Percentiles rank a stretch among this genome's conserved stretches.
Conservation (phyloP, 2,329 filamentous ascomycete genomes). For the Exophiala xenobiotica region DNA sequence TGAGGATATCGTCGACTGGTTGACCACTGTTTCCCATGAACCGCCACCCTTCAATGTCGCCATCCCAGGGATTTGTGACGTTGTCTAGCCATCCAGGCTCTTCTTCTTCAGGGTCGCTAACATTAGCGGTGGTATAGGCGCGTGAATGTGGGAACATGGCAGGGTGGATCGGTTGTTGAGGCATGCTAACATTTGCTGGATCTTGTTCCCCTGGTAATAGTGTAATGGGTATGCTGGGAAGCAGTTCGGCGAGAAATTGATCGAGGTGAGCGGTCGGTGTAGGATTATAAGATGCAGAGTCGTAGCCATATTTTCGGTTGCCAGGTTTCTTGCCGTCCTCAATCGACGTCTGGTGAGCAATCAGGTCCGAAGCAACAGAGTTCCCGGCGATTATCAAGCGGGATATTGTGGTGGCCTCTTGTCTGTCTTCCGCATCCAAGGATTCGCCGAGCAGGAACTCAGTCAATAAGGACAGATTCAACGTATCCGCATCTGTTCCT, state of each 20-base stretch:
- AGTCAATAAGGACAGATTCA: conserved; percentile 73
- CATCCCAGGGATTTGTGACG: conserved; percentile 92
- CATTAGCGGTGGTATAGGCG: conserved; percentile 58
- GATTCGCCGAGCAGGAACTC: conserved; percentile 89
- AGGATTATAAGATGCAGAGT: conserved; percentile 82
- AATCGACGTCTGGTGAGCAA: conserved; percentile 32
- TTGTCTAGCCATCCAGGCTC: conserved; percentile 76
- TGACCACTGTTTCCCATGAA: conserved; percentile 86
- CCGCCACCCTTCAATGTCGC: conserved; percentile 85
- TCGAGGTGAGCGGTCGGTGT: conserved; percentile 81
- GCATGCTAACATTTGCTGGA: conserved; percentile 83
- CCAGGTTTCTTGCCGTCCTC: conserved; percentile 50
- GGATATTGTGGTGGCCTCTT: conserved; percentile 66
- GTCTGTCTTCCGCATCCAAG: conserved; percentile 60
- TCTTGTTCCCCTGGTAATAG: conserved; percentile 81
- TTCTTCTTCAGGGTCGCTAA: conserved; percentile 36
- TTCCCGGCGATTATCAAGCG: conserved; percentile 90
- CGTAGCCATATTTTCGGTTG: conserved; percentile 88
- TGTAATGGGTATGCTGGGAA: conserved; percentile 85
- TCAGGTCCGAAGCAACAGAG: conserved; percentile 47
- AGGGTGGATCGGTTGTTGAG: conserved; percentile 88
- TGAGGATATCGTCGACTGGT: conserved; percentile 89
- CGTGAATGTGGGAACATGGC: conserved; percentile 83
- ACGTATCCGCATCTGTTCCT: conserved; percentile 69
- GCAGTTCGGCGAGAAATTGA: conserved; percentile 72